phyloP scores from a whole-genome alignment of 2,329 filamentous ascomycete genomes.

The Cytospora paraplurivora region DNA sequence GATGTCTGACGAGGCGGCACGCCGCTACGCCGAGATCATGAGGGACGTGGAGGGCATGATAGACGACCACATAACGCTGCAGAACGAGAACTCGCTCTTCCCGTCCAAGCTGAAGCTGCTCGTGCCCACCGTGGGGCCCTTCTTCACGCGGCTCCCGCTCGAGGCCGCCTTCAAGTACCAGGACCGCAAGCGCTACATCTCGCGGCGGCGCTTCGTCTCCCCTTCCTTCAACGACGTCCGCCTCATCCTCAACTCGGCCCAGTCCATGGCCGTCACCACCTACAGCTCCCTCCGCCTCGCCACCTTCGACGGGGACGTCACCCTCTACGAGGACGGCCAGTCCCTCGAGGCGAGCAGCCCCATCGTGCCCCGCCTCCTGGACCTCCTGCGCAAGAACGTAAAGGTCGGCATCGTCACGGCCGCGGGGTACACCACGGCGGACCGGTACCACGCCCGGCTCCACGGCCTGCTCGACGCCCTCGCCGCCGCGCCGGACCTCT shows the following conservation, averaged over 20 bases:
- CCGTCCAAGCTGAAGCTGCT: constrained; percentile 91
- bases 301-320: constrained; percentile 97
- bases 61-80: constrained; percentile 65
- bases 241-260: constrained; percentile 89
- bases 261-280: constrained; percentile 85
- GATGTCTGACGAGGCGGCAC: constrained; percentile 79
- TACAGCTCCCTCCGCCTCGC: constrained; percentile 75
- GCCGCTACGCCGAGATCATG: constrained; percentile 94
- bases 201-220: constrained; percentile 86
- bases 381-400: constrained; percentile 75
- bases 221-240: constrained; percentile 97
- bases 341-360: constrained; percentile 75
- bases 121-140: constrained; percentile 87
- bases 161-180: constrained; percentile 92
- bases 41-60: constrained; percentile 89
- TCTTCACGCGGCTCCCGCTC: constrained; percentile 86
- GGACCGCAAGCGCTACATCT: constrained; percentile 83
- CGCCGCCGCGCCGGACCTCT: constrained; percentile 58
- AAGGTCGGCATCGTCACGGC: constrained; percentile 95
- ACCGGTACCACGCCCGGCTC: constrained; percentile 83
- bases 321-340: constrained; percentile 88
- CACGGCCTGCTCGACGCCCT: constrained; percentile 85
- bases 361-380: constrained; percentile 68
- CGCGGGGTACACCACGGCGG: constrained; percentile 87
- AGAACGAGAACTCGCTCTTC: constrained; percentile 60